Base-by-base conservation (phyloP, 2,329 filamentous ascomycete genomes). In the Pseudofabraea citricarpa region DNA sequence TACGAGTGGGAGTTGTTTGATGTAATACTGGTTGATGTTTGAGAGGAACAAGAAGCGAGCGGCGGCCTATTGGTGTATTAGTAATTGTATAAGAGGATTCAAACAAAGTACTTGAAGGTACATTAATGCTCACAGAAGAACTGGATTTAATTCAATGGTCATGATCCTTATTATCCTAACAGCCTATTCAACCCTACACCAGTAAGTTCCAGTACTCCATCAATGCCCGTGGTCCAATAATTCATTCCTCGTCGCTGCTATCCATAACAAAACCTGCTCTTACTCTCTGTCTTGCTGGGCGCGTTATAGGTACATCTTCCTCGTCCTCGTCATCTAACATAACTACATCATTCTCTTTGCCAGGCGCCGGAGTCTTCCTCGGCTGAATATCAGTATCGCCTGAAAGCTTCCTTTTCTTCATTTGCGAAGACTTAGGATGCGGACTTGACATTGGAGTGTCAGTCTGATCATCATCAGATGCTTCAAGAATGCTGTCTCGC, bases 251-350 rank as follows among this genome's bases (percentile, higher is more conserved):
- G 47, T 82, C 78, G 56, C 78, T 79, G 47, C 77, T 80, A 53
- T 81, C 77, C 26, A 79, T 55, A 36, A 81, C 60, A 48, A 82
- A 81, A 0, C 77, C 77, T 15, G 71, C 70, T 41, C 69, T 69
- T 3, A 70, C 64, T 44, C 73, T 66, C 51, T 49, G 48, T 24
- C 55, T 49, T 12, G 42, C 46, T 16, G 52, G 58, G 54, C 52
- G 63, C 0, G 61, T 54, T 2, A 62, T 50, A 18, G 64, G 63
- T 1, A 62, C 62, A 1, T 69, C 67, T 6, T 70, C 68, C 7
- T 72, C 68, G 4, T 69, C 69, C 4, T 67, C 65, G 27, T 62
- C 55, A 5, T 42, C 45, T 24, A 48, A 31, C 13, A 49, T 23
- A 26, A 49, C 24, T 23, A 42, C 27, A 35, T 43, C 43, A 18